Evolutionary conservation across 2,329 filamentous ascomycete genomes (phyloP).

Genomic region (Diplocarpon mali): DNA sequence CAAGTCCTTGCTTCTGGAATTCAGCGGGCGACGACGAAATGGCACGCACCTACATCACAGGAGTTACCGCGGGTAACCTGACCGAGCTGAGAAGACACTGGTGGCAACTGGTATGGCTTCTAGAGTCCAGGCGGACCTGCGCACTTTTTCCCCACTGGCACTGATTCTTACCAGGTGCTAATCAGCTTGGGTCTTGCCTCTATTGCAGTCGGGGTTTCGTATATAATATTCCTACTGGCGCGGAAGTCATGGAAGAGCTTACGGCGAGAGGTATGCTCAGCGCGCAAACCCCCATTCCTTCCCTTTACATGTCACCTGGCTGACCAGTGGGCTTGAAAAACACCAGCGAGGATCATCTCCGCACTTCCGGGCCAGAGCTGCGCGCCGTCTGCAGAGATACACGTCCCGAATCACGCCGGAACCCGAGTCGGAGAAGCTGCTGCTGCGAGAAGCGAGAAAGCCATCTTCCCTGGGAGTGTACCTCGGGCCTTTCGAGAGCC

Average conservation of each 20-base stretch:
- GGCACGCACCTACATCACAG: slow-evolving; percentile 11
- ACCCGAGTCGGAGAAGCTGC: slow-evolving; percentile 4
- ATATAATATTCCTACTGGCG: slow-evolving; percentile 24
- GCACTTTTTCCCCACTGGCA: no score
- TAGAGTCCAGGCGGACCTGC: no score
- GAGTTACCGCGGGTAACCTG: slow-evolving; percentile 26
- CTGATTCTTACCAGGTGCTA: slow-evolving; percentile 23
- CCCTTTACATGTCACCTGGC: no score
- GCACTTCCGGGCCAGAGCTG: not conserved
- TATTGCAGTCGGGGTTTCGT: slow-evolving; percentile 17
- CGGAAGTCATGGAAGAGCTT: slow-evolving; percentile 20
- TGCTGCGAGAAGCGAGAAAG: slow-evolving; percentile 3
- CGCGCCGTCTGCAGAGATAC: slow-evolving; percentile 10
- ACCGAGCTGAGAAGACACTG: slow-evolving; percentile 29
- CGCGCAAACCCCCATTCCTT: no score
- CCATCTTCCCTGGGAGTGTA: slow-evolving; percentile 23
- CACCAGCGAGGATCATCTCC: no score
- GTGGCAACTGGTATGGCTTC: slow-evolving; percentile 34
- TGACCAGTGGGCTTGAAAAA: no score
- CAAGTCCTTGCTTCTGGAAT: no score
- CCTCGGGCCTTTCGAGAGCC: slow-evolving; percentile 20
- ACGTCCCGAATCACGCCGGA: not conserved
- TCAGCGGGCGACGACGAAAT: no score
- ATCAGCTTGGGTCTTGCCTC: slow-evolving; percentile 27
- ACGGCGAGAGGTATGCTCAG: slow-evolving; percentile 1